Base-by-base conservation (phyloP, 2,329 filamentous ascomycete species). In the Talaromyces atroroseus region DNA sequence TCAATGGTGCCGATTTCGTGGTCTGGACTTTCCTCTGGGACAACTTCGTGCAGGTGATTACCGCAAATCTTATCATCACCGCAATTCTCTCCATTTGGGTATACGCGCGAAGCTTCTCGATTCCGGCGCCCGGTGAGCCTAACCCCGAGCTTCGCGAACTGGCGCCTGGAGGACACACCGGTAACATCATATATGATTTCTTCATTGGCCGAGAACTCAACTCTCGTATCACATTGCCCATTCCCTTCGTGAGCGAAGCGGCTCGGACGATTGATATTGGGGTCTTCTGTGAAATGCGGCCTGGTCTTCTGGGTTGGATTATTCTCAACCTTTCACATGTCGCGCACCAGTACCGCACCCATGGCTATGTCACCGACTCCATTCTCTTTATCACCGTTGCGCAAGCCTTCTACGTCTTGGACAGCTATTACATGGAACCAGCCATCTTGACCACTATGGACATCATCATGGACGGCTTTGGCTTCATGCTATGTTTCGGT, bases 141-240 rank as follows among this genome's bases (percentile, higher is more conserved):
- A 90, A 95, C 69, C 77, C 81, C 12, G 80, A 87, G 49, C 77
- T 82, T 60, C 88, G 92, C 42, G 86, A 94, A 70, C 81, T 97
- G 7, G 92, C 92, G 0, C 83, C 84, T 1, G 91, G 92, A 45
- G 92, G 91, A 16, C 83, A 88, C 67, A 85, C 84, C 1, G 92
- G 91, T 57, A 96, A 95, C 72, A 76, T 90, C 61, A 74, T 96
- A 38, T 96, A 97, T 71, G 92, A 97, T 74, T 97, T 90, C 85
- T 97, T 91, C 75, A 96, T 97, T 62, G 92, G 92, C 20, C 89
- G 92, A 26, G 92, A 97, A 73, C 84, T 97, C 59, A 97, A 97
- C 74, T 92, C 92, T 2, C 89, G 92, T 49, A 73, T 95, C 58
- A 83, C 62, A 20, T 60, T 77, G 24, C 74, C 80, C 0, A 76